phyloP scores from a whole-genome alignment of 352 stramenopile species.

The Phytopythium kandeliae region DNA sequence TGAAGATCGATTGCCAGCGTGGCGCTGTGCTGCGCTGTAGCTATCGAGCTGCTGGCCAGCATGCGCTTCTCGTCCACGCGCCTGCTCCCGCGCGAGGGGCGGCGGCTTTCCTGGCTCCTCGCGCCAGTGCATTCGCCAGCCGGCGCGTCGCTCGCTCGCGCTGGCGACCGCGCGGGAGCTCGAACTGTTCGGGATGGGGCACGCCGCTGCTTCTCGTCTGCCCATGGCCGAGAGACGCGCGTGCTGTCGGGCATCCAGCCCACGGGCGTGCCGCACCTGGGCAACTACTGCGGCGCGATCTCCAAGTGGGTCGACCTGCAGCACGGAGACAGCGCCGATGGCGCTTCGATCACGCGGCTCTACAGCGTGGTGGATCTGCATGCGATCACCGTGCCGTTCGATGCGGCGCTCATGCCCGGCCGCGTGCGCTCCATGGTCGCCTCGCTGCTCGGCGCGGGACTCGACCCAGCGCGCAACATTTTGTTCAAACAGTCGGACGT shows the following conservation, averaged over 20 bases:
- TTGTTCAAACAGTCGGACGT: conserved; percentile 85
- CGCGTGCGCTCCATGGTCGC: conserved; percentile 91
- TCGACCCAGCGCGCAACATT: conserved; percentile 71
- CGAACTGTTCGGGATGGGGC: too few species aligned
- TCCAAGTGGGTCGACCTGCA: conserved; percentile 97
- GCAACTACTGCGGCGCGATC: conserved; percentile 99
- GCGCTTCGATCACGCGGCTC: conserved; percentile 14
- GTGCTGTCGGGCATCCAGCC: conserved; percentile 98
- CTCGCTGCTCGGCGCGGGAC: conserved; percentile 92
- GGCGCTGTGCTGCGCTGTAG: too few species aligned
- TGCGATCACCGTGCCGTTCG: conserved; percentile 96
- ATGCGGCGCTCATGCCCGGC: conserved; percentile 84
- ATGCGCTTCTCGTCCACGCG: neutral
- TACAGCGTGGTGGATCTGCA: conserved; percentile 96
- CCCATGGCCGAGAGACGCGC: conserved; percentile 16
- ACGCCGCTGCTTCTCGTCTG: neutral
- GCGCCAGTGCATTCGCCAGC: neutral
- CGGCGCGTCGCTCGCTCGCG: neutral
- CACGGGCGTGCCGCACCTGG: conserved; percentile 96
- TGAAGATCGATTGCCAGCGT: too few species aligned
- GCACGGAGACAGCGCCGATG: conserved; percentile 13
- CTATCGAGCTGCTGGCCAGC: too few species aligned
- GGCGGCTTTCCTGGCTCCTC: neutral
- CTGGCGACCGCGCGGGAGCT: neutral
- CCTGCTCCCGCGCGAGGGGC: neutral